Conservation (phyloP, 495 filamentous ascomycete species). For the Trichoderma virens region DNA sequence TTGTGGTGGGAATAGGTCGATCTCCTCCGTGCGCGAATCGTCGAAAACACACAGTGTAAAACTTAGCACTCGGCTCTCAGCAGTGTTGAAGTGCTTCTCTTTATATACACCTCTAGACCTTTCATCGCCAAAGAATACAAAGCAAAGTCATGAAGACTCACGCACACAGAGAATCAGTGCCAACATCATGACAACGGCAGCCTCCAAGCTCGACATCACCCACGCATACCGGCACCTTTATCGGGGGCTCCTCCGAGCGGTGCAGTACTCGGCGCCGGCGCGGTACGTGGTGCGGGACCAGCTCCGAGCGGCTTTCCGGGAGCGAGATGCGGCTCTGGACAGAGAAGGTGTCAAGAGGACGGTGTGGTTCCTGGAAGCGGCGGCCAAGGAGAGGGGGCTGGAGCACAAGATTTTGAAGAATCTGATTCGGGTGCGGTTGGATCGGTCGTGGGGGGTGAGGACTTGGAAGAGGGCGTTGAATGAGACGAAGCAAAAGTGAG, state of each 20-base stretch:
- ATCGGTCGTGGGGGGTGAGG: not conserved
- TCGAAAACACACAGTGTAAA: not conserved
- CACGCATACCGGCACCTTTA: slow-evolving; percentile 76
- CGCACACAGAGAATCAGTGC: not conserved
- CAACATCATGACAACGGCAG: slow-evolving; percentile 2
- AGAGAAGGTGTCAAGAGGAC: slow-evolving; percentile 60
- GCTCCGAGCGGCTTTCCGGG: slow-evolving; percentile 66
- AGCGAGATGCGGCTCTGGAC: slow-evolving; percentile 47
- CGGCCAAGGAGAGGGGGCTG: slow-evolving; percentile 54
- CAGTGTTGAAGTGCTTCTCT: not conserved
- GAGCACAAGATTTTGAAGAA: slow-evolving; percentile 81
- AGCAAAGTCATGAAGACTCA: not conserved
- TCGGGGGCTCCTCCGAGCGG: slow-evolving; percentile 62
- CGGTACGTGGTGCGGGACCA: slow-evolving; percentile 57
- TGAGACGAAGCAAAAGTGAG: slow-evolving; percentile 10
- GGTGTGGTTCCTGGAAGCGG: slow-evolving; percentile 64
- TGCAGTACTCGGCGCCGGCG: slow-evolving; percentile 72
- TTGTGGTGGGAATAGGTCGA: not conserved
- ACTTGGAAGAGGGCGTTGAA: slow-evolving; percentile 8
- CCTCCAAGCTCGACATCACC: slow-evolving; percentile 39
- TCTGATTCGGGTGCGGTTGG: slow-evolving; percentile 49
- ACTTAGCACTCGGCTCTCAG: not conserved
- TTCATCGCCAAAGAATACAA: not conserved
- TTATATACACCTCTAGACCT: not conserved
- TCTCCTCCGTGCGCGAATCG: not conserved